Base-by-base conservation (phyloP, 176 grass and related monocot species). In the Oryza nivara region DNA sequence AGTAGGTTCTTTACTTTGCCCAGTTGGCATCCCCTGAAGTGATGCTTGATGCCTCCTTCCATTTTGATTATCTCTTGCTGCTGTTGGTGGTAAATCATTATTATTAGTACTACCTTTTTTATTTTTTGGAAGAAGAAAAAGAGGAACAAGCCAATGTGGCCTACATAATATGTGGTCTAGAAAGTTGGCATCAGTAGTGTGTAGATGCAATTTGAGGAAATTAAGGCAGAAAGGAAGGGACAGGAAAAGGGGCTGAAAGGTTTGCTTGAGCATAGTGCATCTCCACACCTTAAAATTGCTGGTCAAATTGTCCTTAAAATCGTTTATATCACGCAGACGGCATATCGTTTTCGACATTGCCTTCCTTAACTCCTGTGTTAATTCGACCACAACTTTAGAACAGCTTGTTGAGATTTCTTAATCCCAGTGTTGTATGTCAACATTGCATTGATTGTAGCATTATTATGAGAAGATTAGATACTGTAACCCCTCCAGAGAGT, bases 1-100 rank as follows among this genome's bases (percentile, higher is more conserved):
- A 26, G 84, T 65, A 90, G 80, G 64, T 87, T 84, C 84, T 87
- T 91, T 87, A 28, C 89, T 87, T 87, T 76, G 70, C 70, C 76
- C 69, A 65, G 74, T 71, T 84, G 80, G 85, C 75, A 91, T 80
- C 85, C 76, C 81, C 65, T 71, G 75, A 87, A 76, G 49, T 80
- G 81, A 84, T 91, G 64, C 84, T 80, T 68, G 68, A 63, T 90
- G 84, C 84, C 83, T 73, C 58, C 73, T 54, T n/a, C 61, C 72
- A 49, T 60, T 60, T 61, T 79, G 49, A 17, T 80, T 83, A 38
- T 61, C 64, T 76, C 22, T 76, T 91, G 76, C 65, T 80, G 81
- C 70, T 84, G 64, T 38, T 80, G 70, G 49, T 84, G 85, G 49
- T 22, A 66, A 87, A 87, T 26, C 81, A 34, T 80, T 84, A 14